Conservation (phyloP, 1,139 yeast species). For the Yamadazyma conglobata region DNA sequence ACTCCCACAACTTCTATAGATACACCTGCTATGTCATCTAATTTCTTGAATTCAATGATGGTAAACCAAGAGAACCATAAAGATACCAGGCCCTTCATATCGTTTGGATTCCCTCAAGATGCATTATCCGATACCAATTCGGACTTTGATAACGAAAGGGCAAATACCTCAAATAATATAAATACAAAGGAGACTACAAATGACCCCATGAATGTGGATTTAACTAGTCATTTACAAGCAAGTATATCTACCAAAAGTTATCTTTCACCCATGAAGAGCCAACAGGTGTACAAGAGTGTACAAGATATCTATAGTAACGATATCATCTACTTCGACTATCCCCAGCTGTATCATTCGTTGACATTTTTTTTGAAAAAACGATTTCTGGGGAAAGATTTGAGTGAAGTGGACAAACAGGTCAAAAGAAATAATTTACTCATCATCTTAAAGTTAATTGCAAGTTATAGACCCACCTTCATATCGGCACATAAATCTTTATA, state of each 20-base stretch:
- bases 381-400: constrained; percentile 41
- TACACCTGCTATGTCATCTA: constrained; percentile 12
- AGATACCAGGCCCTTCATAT: constrained; percentile 41
- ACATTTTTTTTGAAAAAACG: constrained; percentile 53
- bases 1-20: constrained; percentile 18
- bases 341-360: constrained; percentile 62
- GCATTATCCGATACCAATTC: no score
- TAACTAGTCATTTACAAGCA: constrained; percentile 10
- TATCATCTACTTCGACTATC: constrained; percentile 61
- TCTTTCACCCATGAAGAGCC: constrained; percentile 54
- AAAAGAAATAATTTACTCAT: constrained; percentile 48
- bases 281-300: constrained; percentile 60
- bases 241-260: constrained; percentile 21
- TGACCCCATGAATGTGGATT: constrained; percentile 8
- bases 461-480: constrained; percentile 68
- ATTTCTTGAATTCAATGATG: constrained; percentile 13
- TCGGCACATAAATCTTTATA: constrained; percentile 64
- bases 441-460: constrained; percentile 63
- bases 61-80: constrained; percentile 21
- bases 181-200: no score
- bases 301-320: constrained; percentile 60
- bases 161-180: no score
- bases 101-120: constrained; percentile 30
- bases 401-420: constrained; percentile 27
- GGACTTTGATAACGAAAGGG: no score